A percentile compares a stretch with the other conserved stretches of the same genome.
Conservation (phyloP, 1,139 yeast species). For the Candida labiduridarum region DNA sequence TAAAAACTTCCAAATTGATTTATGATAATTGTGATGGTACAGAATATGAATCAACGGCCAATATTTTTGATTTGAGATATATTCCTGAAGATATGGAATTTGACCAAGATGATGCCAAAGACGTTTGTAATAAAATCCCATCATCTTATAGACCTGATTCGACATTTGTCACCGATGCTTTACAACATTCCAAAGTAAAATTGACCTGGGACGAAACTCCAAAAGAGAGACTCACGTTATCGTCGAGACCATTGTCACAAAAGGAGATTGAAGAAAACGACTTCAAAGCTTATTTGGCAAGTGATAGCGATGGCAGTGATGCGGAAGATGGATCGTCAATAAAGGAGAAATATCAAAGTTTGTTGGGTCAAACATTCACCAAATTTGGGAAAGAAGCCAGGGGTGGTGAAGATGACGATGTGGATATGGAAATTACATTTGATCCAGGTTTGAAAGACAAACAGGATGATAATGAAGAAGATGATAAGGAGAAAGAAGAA, state of each 20-base stretch:
- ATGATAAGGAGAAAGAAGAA: conserved; percentile 56
- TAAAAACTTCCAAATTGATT: conserved; percentile 70
- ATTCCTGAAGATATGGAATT: conserved; percentile 91
- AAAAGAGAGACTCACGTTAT: conserved; percentile 76
- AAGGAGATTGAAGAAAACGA: conserved; percentile 96
- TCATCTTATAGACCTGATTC: conserved; percentile 78
- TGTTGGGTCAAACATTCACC: conserved; percentile 53
- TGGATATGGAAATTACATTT: conserved; percentile 95
- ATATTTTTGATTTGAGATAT: conserved; percentile 87
- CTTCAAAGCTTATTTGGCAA: conserved; percentile 91
- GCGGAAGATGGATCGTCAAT: conserved; percentile 43
- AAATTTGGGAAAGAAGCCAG: conserved; percentile 40
- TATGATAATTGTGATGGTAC: conserved; percentile 92
- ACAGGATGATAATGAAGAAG: conserved; percentile 27
- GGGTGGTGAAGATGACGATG: conserved; percentile 64
- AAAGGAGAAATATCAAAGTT: conserved; percentile 65
- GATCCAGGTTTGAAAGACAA: conserved; percentile 79
- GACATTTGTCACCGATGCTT: conserved; percentile 84
- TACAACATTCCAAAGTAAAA: conserved; percentile 91
- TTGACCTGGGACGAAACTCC: conserved; percentile 99
- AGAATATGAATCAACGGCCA: conserved; percentile 95
- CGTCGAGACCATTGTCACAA: conserved; percentile 82
- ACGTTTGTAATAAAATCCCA: conserved; percentile 72
- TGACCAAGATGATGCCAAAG: conserved; percentile 71
- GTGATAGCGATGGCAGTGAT: conserved; percentile 66